These are phyloP conservation scores for Irpex sp. DNA, from an alignment of 1,284 basidiomycete species.

Conservation along the genomic window DNA sequence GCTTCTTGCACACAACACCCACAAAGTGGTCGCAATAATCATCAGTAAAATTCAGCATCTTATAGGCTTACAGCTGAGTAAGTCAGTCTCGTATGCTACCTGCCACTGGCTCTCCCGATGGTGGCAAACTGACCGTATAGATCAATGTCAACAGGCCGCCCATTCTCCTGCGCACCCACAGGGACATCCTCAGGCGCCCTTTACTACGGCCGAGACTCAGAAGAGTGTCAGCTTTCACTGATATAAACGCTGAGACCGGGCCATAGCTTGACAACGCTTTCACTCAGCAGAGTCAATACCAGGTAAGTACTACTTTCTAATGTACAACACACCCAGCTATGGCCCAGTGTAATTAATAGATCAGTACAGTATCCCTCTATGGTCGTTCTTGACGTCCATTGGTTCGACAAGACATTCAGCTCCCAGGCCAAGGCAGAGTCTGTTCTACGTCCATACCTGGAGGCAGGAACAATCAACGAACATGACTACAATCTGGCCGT, in stretches of 20 bases:
- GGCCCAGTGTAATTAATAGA: not conserved
- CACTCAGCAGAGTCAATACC: not conserved
- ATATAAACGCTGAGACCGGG: not conserved
- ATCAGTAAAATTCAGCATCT: too few species aligned
- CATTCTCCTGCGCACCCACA: too few species aligned
- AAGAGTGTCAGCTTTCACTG: not conserved
- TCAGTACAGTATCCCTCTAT: not conserved
- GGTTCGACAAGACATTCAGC: conserved; percentile 38
- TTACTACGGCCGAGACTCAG: not conserved
- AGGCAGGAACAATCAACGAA: conserved; percentile 47
- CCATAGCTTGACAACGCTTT: not conserved
- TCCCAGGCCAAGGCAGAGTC: conserved; percentile 31
- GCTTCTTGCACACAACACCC: too few species aligned
- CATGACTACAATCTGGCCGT: conserved; percentile 54
- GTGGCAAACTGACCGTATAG: too few species aligned
- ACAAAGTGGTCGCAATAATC: too few species aligned
- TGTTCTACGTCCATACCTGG: conserved; percentile 57
- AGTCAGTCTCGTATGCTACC: too few species aligned
- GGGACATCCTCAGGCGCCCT: too few species aligned
- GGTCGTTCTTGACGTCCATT: conserved; percentile 20
- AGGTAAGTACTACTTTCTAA: not conserved
- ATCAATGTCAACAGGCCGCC: too few species aligned
- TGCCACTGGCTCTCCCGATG: too few species aligned
- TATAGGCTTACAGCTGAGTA: too few species aligned
- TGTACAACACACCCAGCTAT: not conserved